phyloP scores from a whole-genome alignment of 202 grass and related monocot species.

The Musa balbisiana region DNA sequence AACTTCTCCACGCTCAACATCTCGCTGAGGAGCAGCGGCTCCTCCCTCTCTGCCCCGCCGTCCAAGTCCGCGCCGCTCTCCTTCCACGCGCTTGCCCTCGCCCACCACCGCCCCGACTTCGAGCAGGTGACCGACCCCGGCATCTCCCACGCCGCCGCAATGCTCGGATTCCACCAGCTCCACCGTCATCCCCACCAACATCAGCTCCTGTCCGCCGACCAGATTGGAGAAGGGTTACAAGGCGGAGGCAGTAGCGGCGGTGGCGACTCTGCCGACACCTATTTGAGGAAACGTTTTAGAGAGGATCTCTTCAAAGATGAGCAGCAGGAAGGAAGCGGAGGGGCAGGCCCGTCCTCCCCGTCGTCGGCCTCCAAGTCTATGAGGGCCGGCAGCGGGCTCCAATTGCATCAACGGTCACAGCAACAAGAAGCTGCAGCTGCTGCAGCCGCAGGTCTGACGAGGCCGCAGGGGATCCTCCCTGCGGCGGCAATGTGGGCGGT shows the following conservation, averaged over 20 bases:
- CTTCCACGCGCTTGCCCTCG: constrained; percentile 57
- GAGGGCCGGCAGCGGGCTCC: constrained; percentile 3
- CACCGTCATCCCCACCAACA: constrained; percentile 39
- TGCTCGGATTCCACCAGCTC: constrained; percentile 85
- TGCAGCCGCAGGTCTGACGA: neutral
- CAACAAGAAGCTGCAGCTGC: constrained; percentile 3
- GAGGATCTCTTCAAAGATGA: constrained; percentile 99
- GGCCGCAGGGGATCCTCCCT: constrained; percentile 4
- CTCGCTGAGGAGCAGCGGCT: constrained; percentile 40
- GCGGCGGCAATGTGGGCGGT: constrained; percentile 86
- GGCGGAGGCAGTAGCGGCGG: neutral
- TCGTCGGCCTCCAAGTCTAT: constrained; percentile 13
- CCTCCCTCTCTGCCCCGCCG: constrained; percentile 26
- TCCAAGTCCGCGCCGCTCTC: constrained; percentile 36
- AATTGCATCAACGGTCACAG: neutral
- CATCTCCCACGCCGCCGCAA: constrained; percentile 29
- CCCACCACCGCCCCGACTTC: constrained; percentile 35
- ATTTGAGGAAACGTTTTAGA: constrained; percentile 74
- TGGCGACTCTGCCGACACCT: constrained; percentile 38
- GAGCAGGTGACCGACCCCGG: constrained; percentile 4
- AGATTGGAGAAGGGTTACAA: constrained; percentile 7
- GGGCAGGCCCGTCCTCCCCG: constrained; percentile 38
- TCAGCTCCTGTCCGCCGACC: constrained; percentile 18
- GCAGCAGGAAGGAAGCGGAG: constrained; percentile 11
- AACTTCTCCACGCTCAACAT: constrained; percentile 82